Evolutionary conservation across 441 rosid species (phyloP).

Genomic region (Syzygium syzygioides): DNA sequence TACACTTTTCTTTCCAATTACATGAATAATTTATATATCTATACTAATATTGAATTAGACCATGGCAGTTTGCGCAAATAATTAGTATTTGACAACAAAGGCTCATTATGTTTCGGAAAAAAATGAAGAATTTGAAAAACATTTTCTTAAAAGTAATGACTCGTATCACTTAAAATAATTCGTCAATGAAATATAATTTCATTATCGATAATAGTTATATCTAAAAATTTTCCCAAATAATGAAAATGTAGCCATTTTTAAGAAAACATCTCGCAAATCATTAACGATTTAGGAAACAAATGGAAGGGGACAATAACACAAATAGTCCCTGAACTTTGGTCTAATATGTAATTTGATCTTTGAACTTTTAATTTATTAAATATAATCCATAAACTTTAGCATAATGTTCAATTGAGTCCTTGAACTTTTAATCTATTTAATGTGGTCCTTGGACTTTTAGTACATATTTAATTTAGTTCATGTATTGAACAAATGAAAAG

Average conservation of each 20-base stretch:
- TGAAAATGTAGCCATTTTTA: background rate
- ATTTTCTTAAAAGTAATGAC: background rate
- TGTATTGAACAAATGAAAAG: too few species aligned
- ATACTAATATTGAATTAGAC: background rate
- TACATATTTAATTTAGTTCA: too few species aligned
- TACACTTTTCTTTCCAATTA: background rate
- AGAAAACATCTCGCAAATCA: too few species aligned
- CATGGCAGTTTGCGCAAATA: background rate
- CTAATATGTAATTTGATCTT: rapidly evolving
- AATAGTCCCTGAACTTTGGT: too few species aligned
- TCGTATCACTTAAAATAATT: background rate
- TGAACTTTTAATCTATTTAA: too few species aligned
- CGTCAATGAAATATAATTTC: background rate
- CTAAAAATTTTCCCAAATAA: rapidly evolving
- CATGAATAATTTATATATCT: background rate
- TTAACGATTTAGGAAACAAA: too few species aligned
- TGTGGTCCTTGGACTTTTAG: rapidly evolving
- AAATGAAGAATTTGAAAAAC: background rate
- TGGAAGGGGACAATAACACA: too few species aligned
- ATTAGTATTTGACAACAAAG: background rate
- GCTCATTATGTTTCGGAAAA: background rate
- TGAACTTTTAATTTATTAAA: too few species aligned
- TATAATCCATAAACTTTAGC: too few species aligned
- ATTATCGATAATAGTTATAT: background rate
- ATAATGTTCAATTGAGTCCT: too few species aligned